Evolutionary conservation across 2,329 filamentous ascomycete species (phyloP), one percentile per base, ranked within the genome.

Genomic region (Exutisphaerella laricina): DNA sequence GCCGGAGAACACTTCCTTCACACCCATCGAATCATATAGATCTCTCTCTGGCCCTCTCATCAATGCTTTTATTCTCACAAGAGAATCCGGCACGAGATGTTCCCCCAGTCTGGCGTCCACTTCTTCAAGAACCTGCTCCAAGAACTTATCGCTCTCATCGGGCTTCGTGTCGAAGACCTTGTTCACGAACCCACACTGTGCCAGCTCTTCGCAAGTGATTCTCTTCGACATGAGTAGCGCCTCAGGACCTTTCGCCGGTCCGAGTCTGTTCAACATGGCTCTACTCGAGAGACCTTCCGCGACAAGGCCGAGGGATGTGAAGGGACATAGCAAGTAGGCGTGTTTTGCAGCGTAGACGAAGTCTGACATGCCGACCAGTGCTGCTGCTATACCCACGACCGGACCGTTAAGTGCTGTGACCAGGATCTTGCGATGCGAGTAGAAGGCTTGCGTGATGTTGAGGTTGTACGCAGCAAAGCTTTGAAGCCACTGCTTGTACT

Each of bases 361-460:
- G 71, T 97, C 92, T 17, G 85, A 85, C 64, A 87, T 85, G 20
- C 82, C 82, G 45, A 88, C 72, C 0, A 97, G 69, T 0, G 90
- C 89, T 1, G 90, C 92, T 2, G 84, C 85, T 22, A 97, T 81
- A 4, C 92, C 92, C 40, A 98, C 76, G 8, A 82, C 88, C 4
- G 92, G 92, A 3, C 90, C 92, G 69, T 97, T 97, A 53, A 97
- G 81, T 0, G 87, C 92, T 0, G 83, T 82, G 47, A 97, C 78
- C 17, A 97, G 84, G 67, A 97, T 85, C 70, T 97, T 96, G 57
- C 88, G 86, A 69, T 97, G 92, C 10, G 81, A 82, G 72, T 92
- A 89, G 71, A 97, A 95, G 56, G 88, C 83, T 57, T 87, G 83
- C 2, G 89, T 92, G 58, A 87, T 78, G 74, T 94, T 85, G 43